These are phyloP conservation scores for Phytophthora nicotianae DNA, from an alignment of 352 stramenopile species.

Conservation along the genomic window DNA sequence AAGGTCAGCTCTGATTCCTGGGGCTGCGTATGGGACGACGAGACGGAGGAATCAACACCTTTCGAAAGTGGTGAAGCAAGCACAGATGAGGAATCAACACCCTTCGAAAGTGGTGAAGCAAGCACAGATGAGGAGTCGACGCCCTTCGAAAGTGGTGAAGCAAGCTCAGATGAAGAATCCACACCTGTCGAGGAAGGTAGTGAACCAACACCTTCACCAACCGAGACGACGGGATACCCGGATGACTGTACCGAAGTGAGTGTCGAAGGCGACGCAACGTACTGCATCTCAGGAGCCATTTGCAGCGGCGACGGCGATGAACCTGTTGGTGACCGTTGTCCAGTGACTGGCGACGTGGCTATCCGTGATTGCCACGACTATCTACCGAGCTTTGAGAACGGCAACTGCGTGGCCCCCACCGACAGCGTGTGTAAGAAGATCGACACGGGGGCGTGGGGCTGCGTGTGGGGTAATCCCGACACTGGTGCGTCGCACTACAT, in stretches of 20 bases:
- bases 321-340: slow-evolving; percentile 48
- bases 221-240: not conserved
- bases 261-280: slow-evolving; percentile 68
- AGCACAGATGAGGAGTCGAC: not conserved
- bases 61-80: not conserved
- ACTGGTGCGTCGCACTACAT: slow-evolving; percentile 17
- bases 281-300: slow-evolving; percentile 53
- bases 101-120: not conserved
- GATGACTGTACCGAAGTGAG: slow-evolving; percentile 48
- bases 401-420: slow-evolving; percentile 49
- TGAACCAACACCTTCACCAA: not conserved
- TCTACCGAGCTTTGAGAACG: slow-evolving; percentile 46
- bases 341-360: slow-evolving; percentile 52
- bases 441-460: slow-evolving; percentile 60
- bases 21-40: slow-evolving; percentile 36
- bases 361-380: slow-evolving; percentile 50
- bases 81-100: not conserved
- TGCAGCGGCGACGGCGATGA: slow-evolving; percentile 49
- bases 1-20: slow-evolving; percentile 22
- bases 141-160: not conserved
- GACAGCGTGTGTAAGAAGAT: slow-evolving; percentile 55
- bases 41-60: not conserved
- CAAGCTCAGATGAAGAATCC: not conserved
- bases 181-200: not conserved
- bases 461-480: slow-evolving; percentile 37